A percentile compares a stretch with the other conserved stretches of the same genome.
phyloP scores from a whole-genome alignment of 352 stramenopile genomes.

The Aphanomyces stellatus region DNA sequence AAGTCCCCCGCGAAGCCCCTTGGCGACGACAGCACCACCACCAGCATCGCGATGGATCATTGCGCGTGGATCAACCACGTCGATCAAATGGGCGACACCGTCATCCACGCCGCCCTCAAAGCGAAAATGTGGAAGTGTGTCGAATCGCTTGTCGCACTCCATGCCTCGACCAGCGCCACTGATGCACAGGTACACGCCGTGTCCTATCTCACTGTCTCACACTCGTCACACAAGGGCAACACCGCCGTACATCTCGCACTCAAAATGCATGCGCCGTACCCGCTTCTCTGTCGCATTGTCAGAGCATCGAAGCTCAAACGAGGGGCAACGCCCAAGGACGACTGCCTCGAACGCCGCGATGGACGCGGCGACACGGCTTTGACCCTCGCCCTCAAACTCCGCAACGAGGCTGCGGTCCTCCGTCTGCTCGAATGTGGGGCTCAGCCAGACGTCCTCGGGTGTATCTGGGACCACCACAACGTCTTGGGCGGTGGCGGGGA shows the following conservation, averaged over 20 bases:
- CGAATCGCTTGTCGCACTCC: conserved; percentile 34
- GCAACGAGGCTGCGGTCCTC: conserved; percentile 43
- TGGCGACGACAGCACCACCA: no score
- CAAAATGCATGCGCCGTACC: conserved; percentile 41
- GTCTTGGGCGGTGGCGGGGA: conserved; percentile 17
- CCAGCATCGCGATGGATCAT: conserved; percentile 16
- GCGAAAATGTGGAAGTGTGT: conserved; percentile 55
- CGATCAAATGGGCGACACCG: conserved; percentile 39
- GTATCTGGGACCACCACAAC: background rate
- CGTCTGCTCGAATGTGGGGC: conserved; percentile 36
- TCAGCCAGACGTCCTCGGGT: conserved; percentile 19
- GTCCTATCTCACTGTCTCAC: background rate
- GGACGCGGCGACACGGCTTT: conserved; percentile 42
- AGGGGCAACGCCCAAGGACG: background rate
- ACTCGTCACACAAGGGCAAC: conserved; percentile 26
- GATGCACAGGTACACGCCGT: conserved; percentile 24
- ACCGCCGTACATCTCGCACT: conserved; percentile 56
- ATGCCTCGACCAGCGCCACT: conserved; percentile 34
- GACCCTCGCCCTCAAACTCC: conserved; percentile 43
- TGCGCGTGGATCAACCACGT: conserved; percentile 35
- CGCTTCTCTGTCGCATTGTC: conserved; percentile 35
- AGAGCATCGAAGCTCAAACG: conserved; percentile 32
- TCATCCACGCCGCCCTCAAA: conserved; percentile 52
- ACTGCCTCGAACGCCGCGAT: conserved; percentile 24
- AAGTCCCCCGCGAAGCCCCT: no score